Evolutionary conservation across 1,139 yeast genomes (phyloP), one percentile per base, ranked within the genome.

Genomic region (Pichia sp.): DNA sequence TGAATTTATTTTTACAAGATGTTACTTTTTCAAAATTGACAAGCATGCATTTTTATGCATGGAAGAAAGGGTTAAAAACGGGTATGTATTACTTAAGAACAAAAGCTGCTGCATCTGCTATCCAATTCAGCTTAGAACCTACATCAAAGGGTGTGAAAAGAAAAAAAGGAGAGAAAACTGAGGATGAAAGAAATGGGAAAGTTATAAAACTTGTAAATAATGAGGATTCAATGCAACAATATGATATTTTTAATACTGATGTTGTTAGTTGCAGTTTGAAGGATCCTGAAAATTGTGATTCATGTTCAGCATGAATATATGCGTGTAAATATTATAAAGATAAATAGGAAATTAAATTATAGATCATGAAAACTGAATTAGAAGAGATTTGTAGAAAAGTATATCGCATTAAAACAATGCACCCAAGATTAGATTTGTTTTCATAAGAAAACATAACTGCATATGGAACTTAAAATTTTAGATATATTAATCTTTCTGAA

Each of bases 11-110:
- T 69, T 73, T 90, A 65, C 80, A 77, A 62, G 78, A 82, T 47
- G 97, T 97, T 41, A 86, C 97, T 1, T 81, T 86, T 81, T 95
- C 95, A 51, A 90, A 90, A 65, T 74, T 92, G 54, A 90, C 97
- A n/a, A 78, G 90, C 58, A 90, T 90, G 94, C 97, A 92, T 66
- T 92, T 92, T 70, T 87, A 90, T 64, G 96, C 96, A 38, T 92
- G 97, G 97, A 83, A 83, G 67, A 85, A 82, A 71, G 98, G 97
- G 39, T 76, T 92, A 62, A 92, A 92, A 74, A 92, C 98, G 5
- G 98, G 98, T 51, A 90, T 92, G 96, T 92, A 92, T 73, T 92
- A 92, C 67, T 71, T 92, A 63, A 78, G 97, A 63, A 90, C 97
- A 6, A 94, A 85, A 70, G 96, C 97, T 31, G 97, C 97, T 3